Base-by-base conservation (phyloP, 2,329 filamentous ascomycete genomes). In the Plectosphaerella plurivora region DNA sequence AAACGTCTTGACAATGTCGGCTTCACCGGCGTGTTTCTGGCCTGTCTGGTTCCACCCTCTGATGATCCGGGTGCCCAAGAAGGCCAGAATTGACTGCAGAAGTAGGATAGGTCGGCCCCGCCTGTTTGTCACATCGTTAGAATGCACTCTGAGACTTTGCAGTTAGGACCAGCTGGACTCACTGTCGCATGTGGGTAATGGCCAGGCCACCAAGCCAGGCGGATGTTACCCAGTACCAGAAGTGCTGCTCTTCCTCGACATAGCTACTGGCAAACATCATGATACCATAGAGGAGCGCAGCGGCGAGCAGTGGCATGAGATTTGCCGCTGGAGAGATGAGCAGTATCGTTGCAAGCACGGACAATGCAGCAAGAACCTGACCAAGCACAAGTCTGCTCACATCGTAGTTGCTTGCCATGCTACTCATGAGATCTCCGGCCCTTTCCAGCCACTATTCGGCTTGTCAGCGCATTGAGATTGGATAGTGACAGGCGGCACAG, bases 261-360 rank as follows among this genome's bases (percentile, higher is more conserved):
- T 94, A 99, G 64, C 92, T 97, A 66, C 90, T 96, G 10, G 92
- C 93, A 70, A 97, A 97, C 92, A 97, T 97, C 84, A 97, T 95
- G 37, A 83, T 67, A 2, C 86, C 84, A 64, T 97, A 96, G 0
- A 80, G 68, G 0, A 85, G 47, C 1, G 80, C 80, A 28, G 84
- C 73, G 2, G 78, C 56, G 4, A 73, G 58, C 49, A 88, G 73
- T 4, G 77, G 75, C 9, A 66, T 52, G 11, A 75, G 60, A 14
- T 53, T 56, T 46, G 24, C n/a, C 28, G 10, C 18, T 49, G 37
- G 25, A 15, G 71, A 73, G 58, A 5, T 66, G 56, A 50, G n/a
- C n/a, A 24, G 12, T n/a, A 78, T 67, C 18, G 79, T 75, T 28
- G 74, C 50, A 3, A 65, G 50, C 24, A 74, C 63, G 36, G 78